Conservation (phyloP, 371 early-diverging fungal genomes). For the Paraphysoderma sedebokerense region DNA sequence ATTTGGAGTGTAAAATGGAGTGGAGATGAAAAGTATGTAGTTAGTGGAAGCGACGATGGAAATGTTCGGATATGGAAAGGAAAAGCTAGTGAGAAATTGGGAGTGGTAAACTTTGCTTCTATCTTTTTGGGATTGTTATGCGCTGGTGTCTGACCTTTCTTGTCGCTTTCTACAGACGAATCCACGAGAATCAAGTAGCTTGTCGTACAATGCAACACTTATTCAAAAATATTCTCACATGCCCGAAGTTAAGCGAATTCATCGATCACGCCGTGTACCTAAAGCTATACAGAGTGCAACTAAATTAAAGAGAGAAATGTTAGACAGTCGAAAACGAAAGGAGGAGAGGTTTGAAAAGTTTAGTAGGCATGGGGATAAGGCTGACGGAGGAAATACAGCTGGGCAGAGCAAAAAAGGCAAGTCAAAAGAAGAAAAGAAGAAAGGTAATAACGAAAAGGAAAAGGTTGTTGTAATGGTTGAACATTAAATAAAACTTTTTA, state of each 20-base stretch:
- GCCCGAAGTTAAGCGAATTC: constrained; percentile 79
- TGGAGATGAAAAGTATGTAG: constrained; percentile 90
- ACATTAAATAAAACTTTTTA: too few species aligned
- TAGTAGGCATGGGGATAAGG: too few species aligned
- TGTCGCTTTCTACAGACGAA: constrained; percentile 18
- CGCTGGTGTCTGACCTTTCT: neutral
- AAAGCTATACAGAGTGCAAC: constrained; percentile 60
- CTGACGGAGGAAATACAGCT: too few species aligned
- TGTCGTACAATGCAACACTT: constrained; percentile 69
- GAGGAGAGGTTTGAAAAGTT: too few species aligned
- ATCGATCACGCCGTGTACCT: constrained; percentile 56
- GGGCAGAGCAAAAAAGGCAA: too few species aligned
- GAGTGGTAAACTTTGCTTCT: constrained; percentile 20
- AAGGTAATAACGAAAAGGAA: too few species aligned
- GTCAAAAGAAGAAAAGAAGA: too few species aligned
- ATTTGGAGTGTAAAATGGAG: constrained; percentile 84
- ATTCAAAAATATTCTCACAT: constrained; percentile 89
- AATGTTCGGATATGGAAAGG: constrained; percentile 97
- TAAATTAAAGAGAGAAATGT: constrained; percentile 56
- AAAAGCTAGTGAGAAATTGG: constrained; percentile 73
- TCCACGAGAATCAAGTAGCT: constrained; percentile 61
- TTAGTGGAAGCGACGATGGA: constrained; percentile 96
- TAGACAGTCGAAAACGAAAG: constrained; percentile 57
- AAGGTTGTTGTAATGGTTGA: too few species aligned
- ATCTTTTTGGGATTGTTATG: neutral